These are phyloP conservation scores for Chlorociboria aeruginascens DNA, from an alignment of 495 filamentous ascomycete species.

Conservation along the genomic window DNA sequence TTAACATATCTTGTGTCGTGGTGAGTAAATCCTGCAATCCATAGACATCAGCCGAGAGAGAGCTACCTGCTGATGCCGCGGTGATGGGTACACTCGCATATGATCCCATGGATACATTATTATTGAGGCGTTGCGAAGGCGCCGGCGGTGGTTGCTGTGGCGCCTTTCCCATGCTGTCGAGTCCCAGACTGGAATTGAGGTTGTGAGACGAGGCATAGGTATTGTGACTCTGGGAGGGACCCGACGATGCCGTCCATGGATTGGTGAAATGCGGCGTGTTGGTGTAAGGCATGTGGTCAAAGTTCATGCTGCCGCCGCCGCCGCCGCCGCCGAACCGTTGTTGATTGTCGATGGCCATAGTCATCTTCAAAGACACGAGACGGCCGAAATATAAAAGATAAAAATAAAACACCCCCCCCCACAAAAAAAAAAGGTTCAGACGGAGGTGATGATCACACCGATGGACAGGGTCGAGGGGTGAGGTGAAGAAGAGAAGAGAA, in stretches of 20 bases:
- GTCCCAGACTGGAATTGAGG: conserved; percentile 35
- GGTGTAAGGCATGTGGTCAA: conserved; percentile 65
- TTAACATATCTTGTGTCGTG: conserved; percentile 62
- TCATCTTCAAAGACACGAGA: conserved; percentile 38
- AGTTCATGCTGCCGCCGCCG: conserved; percentile 67
- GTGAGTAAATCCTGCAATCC: conserved; percentile 58
- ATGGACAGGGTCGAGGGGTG: neutral
- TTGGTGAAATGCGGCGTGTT: conserved; percentile 82
- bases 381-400: neutral
- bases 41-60: conserved; percentile 54
- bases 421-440: neutral
- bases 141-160: conserved; percentile 18
- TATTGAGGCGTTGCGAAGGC: conserved; percentile 38
- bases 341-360: conserved; percentile 84
- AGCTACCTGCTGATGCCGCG: conserved; percentile 60
- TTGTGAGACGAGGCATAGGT: conserved; percentile 42
- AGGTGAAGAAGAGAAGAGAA: conserved; percentile 19
- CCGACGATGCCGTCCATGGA: conserved; percentile 65
- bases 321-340: conserved; percentile 66
- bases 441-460: neutral
- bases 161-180: conserved; percentile 41
- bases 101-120: conserved; percentile 51
- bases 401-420: neutral
- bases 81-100: conserved; percentile 58
- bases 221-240: conserved; percentile 44